Conservation (phyloP, 345 rosid genomes). For the Heritiera fomes region DNA sequence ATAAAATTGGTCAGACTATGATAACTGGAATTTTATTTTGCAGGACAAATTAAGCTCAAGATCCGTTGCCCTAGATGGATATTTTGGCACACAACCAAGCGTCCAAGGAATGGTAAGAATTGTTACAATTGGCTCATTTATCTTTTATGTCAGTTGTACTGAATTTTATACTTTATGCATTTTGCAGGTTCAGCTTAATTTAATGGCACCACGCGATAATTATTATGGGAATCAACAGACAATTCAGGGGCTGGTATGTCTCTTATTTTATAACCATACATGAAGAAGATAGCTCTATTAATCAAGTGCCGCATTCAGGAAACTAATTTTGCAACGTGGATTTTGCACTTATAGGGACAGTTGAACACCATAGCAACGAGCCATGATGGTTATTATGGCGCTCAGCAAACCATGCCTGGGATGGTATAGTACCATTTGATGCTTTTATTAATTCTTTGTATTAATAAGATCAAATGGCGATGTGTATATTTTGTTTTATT, state of each 20-base stretch:
- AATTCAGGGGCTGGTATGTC: slow-evolving; percentile 60
- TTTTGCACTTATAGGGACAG: slow-evolving; percentile 48
- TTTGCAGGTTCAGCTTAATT: slow-evolving; percentile 59
- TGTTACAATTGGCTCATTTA: neutral
- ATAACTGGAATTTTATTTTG: neutral
- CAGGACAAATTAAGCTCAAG: slow-evolving; percentile 58
- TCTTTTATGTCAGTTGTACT: neutral
- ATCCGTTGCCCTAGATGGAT: slow-evolving; percentile 46
- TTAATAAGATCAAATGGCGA: neutral
- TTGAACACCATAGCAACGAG: slow-evolving; percentile 54
- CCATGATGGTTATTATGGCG: slow-evolving; percentile 53
- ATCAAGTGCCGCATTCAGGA: neutral
- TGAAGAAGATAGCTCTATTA: neutral
- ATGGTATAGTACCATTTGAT: slow-evolving; percentile 38
- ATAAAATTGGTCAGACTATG: neutral
- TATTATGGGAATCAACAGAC: slow-evolving; percentile 55
- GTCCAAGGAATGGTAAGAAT: slow-evolving; percentile 51
- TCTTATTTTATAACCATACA: neutral
- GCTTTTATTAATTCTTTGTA: neutral
- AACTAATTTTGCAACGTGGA: slow-evolving; percentile 13
- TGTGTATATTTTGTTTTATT: neutral
- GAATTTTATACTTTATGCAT: slow-evolving; percentile 16
- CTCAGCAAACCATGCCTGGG: slow-evolving; percentile 59
- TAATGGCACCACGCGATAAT: slow-evolving; percentile 61
- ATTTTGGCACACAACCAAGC: slow-evolving; percentile 49